Evolutionary conservation across 805 yeast genomes (phyloP), one percentile per base, ranked within the genome.

Genomic region (Wickerhamomyces chaumierensis): DNA sequence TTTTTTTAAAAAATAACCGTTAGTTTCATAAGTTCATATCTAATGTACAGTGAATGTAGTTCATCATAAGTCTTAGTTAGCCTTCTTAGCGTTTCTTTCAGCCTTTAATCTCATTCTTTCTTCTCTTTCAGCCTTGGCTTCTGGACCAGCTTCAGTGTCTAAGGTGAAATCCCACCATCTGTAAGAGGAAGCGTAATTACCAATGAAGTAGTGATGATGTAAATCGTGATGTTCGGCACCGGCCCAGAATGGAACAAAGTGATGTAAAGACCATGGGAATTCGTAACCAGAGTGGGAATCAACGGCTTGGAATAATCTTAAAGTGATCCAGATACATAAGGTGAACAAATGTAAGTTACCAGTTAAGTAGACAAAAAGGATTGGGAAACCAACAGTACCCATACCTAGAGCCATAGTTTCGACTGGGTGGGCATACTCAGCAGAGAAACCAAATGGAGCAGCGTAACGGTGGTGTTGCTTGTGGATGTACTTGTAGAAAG

Each of bases 161-260:
- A 90, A 66, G 46, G 77, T 57, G 62, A 65, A 82, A 65, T 90
- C 98, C 94, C 95, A 87, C 85, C 94, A 84, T 66, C 96, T 80
- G 74, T 90, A 92, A 29, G 88, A 77, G 34, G 95, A 82, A 21
- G 96, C 92, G 60, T 86, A 90, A 63, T 88, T 87, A 48, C 97
- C 97, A 51, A 86, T 82, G 63, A 90, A 90, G 66, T 81, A 87
- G 60, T 84, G 94, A 61, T 90, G 98, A 59, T 90, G 98, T 63
- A 84, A 84, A 62, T 90, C 98, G 60, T 90, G 97, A 63, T 90
- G 97, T 55, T 84, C 96, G 18, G 96, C 96, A 48, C 97, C 97
- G 4, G 96, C 95, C 96, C 97, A 88, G 65, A 92, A 74, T 36
- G 96, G 96, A 44, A 90, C 58, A 63, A 90, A 77, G 58, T 87